Conservation (phyloP, 2,329 filamentous ascomycete genomes). For the Claviceps maximensis region DNA sequence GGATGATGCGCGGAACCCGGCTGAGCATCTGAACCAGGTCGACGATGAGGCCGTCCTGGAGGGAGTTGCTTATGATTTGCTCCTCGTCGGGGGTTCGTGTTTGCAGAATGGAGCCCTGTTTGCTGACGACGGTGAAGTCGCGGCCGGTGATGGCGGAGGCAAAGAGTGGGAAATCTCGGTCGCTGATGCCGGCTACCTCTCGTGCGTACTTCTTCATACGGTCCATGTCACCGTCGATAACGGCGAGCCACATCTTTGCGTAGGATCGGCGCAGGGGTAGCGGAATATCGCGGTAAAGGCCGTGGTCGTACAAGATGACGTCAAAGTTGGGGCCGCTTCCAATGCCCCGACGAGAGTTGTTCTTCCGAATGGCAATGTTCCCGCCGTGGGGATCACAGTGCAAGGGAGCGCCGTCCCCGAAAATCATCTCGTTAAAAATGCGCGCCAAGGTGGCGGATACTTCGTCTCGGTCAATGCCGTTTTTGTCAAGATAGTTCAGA, state of each 20-base stretch:
- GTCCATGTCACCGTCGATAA: slow-evolving; percentile 76
- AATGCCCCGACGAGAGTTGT: slow-evolving; percentile 40
- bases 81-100: slow-evolving; percentile 65
- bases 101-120: slow-evolving; percentile 39
- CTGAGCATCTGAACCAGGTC: slow-evolving; percentile 81
- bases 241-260: slow-evolving; percentile 93
- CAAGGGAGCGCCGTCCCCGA: slow-evolving; percentile 72
- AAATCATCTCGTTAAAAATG: slow-evolving; percentile 99
- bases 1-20: slow-evolving; percentile 78
- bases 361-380: slow-evolving; percentile 84
- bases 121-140: slow-evolving; percentile 67
- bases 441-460: slow-evolving; percentile 81
- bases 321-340: slow-evolving; percentile 65
- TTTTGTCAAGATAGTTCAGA: slow-evolving; percentile 68
- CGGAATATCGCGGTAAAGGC: slow-evolving; percentile 87
- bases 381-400: slow-evolving; percentile 97
- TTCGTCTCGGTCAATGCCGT: slow-evolving; percentile 86
- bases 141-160: slow-evolving; percentile 91
- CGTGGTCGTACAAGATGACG: slow-evolving; percentile 91
- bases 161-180: slow-evolving; percentile 88
- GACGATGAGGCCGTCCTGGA: slow-evolving; percentile 79
- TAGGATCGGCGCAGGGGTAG: slow-evolving; percentile 67
- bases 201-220: slow-evolving; percentile 80
- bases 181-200: slow-evolving; percentile 77
- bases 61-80: slow-evolving; percentile 67